Percentiles rank a stretch among this genome's conserved stretches.
These are phyloP conservation scores for Zygnema cylindricum DNA, from an alignment of 139 green algal genomes.

Conservation along the genomic window DNA sequence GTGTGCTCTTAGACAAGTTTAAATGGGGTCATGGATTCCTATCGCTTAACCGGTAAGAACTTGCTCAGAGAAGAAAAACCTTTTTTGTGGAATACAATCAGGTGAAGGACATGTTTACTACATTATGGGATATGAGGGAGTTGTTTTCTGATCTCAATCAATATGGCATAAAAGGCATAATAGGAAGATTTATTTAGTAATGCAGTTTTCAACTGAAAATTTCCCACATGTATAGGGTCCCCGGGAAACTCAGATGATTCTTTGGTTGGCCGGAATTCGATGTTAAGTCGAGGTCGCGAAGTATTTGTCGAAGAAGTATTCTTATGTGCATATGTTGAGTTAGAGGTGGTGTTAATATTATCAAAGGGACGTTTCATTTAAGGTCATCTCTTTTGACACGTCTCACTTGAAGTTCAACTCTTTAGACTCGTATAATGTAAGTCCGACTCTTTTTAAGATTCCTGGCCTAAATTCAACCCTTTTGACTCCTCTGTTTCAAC, in stretches of 20 bases:
- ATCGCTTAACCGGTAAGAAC: slow-evolving; percentile 76
- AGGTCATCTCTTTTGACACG: too few relatives aligned
- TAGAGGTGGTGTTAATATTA: too few relatives aligned
- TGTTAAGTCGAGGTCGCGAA: too few relatives aligned
- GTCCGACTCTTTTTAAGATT: neutral
- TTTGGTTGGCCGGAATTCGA: too few relatives aligned
- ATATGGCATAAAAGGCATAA: neutral
- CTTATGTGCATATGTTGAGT: too few relatives aligned
- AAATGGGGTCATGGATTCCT: slow-evolving; percentile 90
- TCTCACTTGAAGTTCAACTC: neutral
- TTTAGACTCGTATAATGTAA: neutral
- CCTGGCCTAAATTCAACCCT: neutral
- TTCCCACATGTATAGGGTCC: too few relatives aligned
- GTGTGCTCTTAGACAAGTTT: slow-evolving; percentile 62
- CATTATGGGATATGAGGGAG: neutral
- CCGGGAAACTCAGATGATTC: too few relatives aligned
- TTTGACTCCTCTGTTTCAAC: neutral
- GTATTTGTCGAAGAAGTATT: too few relatives aligned
- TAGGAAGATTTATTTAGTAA: too few relatives aligned
- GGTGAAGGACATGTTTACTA: neutral
- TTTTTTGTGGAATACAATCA: neutral
- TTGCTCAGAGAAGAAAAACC: neutral
- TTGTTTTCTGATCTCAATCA: neutral
- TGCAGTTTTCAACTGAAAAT: too few relatives aligned
- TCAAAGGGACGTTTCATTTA: too few relatives aligned